Base-by-base conservation (phyloP, 257 asterid species). In the Fraxinus excelsior region DNA sequence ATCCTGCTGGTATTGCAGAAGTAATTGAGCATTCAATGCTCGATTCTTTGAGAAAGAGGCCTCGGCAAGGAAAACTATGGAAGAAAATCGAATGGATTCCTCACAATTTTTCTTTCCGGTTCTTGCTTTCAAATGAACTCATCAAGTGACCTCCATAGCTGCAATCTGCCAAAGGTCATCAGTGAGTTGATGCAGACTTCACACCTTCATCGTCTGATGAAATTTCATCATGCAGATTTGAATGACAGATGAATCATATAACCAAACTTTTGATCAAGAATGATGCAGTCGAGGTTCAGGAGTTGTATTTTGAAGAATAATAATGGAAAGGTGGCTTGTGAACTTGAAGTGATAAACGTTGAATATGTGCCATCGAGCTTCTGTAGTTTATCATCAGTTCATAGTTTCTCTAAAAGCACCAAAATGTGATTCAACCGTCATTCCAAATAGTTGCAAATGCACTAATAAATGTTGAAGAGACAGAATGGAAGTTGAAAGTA, bases 81-180 rank as follows among this genome's bases (percentile, higher is more conserved):
- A 92, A 85, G 80, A 94, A 87, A 76, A 85, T 95, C 18, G 92
- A 86, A 11, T 95, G 91, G 88, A 62, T 80, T 60, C 93, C 97
- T 29, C 96, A 91, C 82, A 82, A 85, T 75, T 95, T 95, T 90
- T 40, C 85, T 68, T 95, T 93, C 72, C 86, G 91, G 0, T 90
- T 87, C 85, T 75, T 85, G 40, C 83, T 95, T 65, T 74, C 94
- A 0, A 76, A 89, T 70, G 96, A 94, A 56, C 85, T 94, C 51
- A 72, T 86, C 37, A 78, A 74, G 42, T 82, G 79, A 81, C 46
- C 14, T 31, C 38, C 18, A 44, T 46, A 44, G 12, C 42, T n/a
- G 49, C 66, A 37, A 10, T 56, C 14, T 40, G 3, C 16, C 14
- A 42, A 10, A 25, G 67, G 37, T 70, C 51, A 32, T 58, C 34